These are phyloP conservation scores for Aspergillus olivimuriae DNA, from an alignment of 495 filamentous ascomycete species.

Conservation along the genomic window DNA sequence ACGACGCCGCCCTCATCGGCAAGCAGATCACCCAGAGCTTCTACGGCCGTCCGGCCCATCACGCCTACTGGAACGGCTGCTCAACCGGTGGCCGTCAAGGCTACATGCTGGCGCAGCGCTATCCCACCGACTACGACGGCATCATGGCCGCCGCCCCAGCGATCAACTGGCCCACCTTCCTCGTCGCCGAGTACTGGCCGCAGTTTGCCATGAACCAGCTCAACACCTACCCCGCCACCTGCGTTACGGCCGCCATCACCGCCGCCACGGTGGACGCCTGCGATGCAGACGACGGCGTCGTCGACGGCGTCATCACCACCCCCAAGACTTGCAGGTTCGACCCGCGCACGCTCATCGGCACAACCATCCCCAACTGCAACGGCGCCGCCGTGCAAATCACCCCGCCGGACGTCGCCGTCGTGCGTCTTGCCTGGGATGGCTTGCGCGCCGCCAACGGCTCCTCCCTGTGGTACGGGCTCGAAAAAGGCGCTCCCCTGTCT, in stretches of 20 bases:
- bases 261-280: constrained; percentile 34
- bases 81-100: constrained; percentile 44
- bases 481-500: constrained; percentile 12
- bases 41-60: constrained; percentile 13
- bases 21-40: constrained; percentile 10
- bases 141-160: constrained; percentile 48
- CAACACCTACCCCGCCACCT: constrained; percentile 24
- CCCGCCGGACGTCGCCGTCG: constrained; percentile 15
- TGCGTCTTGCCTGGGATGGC: constrained; percentile 18
- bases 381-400: constrained; percentile 11
- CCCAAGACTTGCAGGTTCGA: constrained; percentile 47
- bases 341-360: constrained; percentile 42
- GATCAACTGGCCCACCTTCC: constrained; percentile 33
- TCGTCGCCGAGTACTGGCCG: constrained; percentile 12
- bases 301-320: constrained; percentile 51
- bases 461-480: constrained; percentile 24
- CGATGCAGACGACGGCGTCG: constrained; percentile 50
- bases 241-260: constrained; percentile 39
- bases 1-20: constrained; percentile 17
- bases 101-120: constrained; percentile 33
- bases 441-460: constrained; percentile 10
- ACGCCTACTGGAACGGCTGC: constrained; percentile 44
- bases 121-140: constrained; percentile 50
- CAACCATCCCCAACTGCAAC: constrained; percentile 28
- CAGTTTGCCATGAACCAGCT: constrained; percentile 17